phyloP scores from a whole-genome alignment of 2,329 filamentous ascomycete genomes.

The Penicillium sp. region DNA sequence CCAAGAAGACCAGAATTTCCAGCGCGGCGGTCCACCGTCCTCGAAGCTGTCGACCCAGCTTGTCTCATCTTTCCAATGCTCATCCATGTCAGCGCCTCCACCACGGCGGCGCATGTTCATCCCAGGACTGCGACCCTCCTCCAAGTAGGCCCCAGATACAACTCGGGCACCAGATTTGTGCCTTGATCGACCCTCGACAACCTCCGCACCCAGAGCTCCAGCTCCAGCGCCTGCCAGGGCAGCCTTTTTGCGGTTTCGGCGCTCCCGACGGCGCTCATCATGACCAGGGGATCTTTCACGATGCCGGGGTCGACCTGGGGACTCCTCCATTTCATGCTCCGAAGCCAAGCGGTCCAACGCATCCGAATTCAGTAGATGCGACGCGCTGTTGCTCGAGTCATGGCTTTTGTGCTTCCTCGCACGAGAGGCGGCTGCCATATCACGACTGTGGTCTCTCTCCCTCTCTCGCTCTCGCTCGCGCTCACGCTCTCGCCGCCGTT shows the following conservation, averaged over 20 bases:
- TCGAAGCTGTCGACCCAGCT: slow-evolving; percentile 26
- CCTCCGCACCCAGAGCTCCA: slow-evolving; percentile 13
- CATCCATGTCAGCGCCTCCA: slow-evolving; percentile 36
- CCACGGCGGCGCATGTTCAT: slow-evolving; percentile 44
- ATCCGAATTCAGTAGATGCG: slow-evolving; percentile 45
- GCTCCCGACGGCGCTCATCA: slow-evolving; percentile 21
- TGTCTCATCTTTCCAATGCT: slow-evolving; percentile 48
- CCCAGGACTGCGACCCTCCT: slow-evolving; percentile 55
- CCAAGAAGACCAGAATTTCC: slow-evolving; percentile 30
- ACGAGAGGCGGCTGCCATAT: slow-evolving; percentile 13
- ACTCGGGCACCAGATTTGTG: slow-evolving; percentile 53
- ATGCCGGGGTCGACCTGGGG: slow-evolving; percentile 8
- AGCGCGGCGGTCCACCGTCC: slow-evolving; percentile 30
- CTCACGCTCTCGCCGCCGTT: slow-evolving; percentile 21
- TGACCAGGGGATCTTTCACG: slow-evolving; percentile 41
- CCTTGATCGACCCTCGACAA: slow-evolving; percentile 30
- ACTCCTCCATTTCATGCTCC: slow-evolving; percentile 52
- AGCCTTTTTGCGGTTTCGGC: slow-evolving; percentile 22
- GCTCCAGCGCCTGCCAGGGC: slow-evolving; percentile 16
- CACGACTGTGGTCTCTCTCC: slow-evolving; percentile 12
- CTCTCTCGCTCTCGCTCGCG: slow-evolving; percentile 13
- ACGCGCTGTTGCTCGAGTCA: slow-evolving; percentile 41
- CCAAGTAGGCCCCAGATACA: slow-evolving; percentile 64
- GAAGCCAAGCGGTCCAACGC: slow-evolving; percentile 62
- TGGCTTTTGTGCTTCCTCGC: slow-evolving; percentile 36